Conservation (phyloP, 2,329 filamentous ascomycete species). For the Colletotrichum tabaci region DNA sequence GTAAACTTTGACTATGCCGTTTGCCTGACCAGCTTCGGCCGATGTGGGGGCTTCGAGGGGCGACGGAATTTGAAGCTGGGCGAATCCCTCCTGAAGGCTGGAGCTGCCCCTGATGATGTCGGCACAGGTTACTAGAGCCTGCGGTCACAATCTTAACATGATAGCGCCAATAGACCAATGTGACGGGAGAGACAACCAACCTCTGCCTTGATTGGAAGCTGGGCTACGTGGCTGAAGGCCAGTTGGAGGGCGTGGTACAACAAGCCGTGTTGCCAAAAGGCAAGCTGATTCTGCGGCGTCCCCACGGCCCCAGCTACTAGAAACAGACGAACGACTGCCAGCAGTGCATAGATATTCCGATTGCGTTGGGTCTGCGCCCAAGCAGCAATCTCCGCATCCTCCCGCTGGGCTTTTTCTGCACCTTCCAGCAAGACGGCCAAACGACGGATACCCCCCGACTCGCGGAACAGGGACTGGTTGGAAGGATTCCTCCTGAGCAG, state of each 20-base stretch:
- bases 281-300: conserved; percentile 85
- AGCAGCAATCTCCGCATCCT: conserved; percentile 73
- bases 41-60: conserved; percentile 62
- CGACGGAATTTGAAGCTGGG: conserved; percentile 83
- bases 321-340: conserved; percentile 90
- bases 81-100: conserved; percentile 88
- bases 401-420: conserved; percentile 67
- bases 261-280: conserved; percentile 88
- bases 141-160: conserved; percentile 39
- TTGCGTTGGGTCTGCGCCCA: conserved; percentile 86
- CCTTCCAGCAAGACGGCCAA: conserved; percentile 79
- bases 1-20: conserved; percentile 77
- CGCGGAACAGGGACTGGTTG: conserved; percentile 94
- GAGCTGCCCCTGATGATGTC: conserved; percentile 89
- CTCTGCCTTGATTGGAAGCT: conserved; percentile 86
- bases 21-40: conserved; percentile 58
- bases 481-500: conserved; percentile 88
- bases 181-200: conserved; percentile 58
- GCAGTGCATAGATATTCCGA: conserved; percentile 91
- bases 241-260: conserved; percentile 85
- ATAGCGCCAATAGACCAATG: conserved; percentile 1
- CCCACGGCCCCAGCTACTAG: conserved; percentile 84
- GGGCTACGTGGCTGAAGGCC: conserved; percentile 81
- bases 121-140: conserved; percentile 87
- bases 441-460: conserved; percentile 85